A percentile compares a stretch with the other conserved stretches of the same genome.
These are phyloP conservation scores for Pseudohyphozyma bogoriensis DNA, from an alignment of 768 basidiomycete species.

Conservation along the genomic window DNA sequence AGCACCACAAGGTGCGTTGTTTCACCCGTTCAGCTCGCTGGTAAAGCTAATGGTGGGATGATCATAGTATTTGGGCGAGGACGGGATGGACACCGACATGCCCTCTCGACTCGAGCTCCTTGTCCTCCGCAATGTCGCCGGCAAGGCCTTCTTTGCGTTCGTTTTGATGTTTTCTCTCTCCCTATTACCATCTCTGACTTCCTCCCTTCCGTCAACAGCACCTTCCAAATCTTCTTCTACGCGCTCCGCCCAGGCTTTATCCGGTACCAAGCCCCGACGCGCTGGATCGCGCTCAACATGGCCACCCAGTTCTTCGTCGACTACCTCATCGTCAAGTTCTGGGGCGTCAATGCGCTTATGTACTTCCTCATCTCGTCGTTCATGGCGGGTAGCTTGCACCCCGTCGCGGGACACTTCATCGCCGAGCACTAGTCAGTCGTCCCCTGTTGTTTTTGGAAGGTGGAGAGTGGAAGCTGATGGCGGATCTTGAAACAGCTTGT, in stretches of 20 bases:
- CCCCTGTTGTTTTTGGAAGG: no score
- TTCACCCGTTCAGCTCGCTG: not conserved
- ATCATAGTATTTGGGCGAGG: slow-evolving; percentile 69
- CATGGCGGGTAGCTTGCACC: slow-evolving; percentile 92
- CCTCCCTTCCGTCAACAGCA: slow-evolving; percentile 44
- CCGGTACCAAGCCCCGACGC: slow-evolving; percentile 64
- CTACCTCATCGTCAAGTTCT: slow-evolving; percentile 45
- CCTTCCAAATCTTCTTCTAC: slow-evolving; percentile 97
- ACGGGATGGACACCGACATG: slow-evolving; percentile 90
- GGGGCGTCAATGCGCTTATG: slow-evolving; percentile 45
- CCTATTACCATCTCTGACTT: not conserved
- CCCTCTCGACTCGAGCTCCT: slow-evolving; percentile 77
- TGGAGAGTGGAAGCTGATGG: slow-evolving; percentile 24
- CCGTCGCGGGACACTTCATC: slow-evolving; percentile 94
- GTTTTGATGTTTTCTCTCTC: slow-evolving; percentile 34
- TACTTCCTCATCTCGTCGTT: slow-evolving; percentile 85
- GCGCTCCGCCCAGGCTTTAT: slow-evolving; percentile 91
- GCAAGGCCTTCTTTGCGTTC: slow-evolving; percentile 95
- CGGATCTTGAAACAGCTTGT: slow-evolving; percentile 43
- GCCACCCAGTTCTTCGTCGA: slow-evolving; percentile 60
- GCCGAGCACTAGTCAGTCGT: slow-evolving; percentile 71
- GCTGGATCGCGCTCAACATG: slow-evolving; percentile 78
- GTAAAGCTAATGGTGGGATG: no score
- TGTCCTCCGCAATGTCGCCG: slow-evolving; percentile 84
- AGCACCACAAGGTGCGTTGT: slow-evolving; percentile 27